phyloP scores from a whole-genome alignment of 805 yeast genomes.

The Ogataea pini region DNA sequence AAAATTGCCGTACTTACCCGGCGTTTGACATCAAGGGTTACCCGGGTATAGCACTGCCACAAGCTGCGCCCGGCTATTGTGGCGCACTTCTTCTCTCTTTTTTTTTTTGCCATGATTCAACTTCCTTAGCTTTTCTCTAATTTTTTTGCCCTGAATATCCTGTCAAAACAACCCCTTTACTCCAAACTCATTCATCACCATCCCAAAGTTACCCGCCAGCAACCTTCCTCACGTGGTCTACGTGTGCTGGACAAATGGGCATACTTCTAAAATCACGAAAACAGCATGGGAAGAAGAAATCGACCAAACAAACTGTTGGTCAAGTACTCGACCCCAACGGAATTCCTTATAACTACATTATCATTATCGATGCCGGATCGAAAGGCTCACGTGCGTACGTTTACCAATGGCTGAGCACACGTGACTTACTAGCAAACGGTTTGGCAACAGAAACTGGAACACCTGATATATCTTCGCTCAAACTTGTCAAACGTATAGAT shows the following conservation, averaged over 20 bases:
- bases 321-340: conserved; percentile 40
- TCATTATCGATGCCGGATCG: conserved; percentile 66
- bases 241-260: conserved; percentile 1
- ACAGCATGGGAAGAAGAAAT: conserved; percentile 11
- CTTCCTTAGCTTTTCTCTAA: background rate
- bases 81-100: background rate
- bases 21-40: no score
- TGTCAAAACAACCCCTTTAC: background rate
- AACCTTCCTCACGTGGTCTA: background rate
- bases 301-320: conserved; percentile 20
- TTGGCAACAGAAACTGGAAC: background rate
- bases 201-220: background rate
- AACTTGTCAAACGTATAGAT: conserved; percentile 11
- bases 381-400: conserved; percentile 63
- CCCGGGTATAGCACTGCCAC: background rate
- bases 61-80: background rate
- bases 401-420: conserved; percentile 54
- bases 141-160: background rate
- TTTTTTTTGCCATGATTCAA: background rate
- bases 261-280: conserved; percentile 1
- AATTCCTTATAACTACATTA: conserved; percentile 58
- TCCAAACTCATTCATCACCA: background rate
- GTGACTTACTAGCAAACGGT: conserved; percentile 24
- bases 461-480: background rate
- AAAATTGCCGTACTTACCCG: conserved; percentile 1